phyloP scores from a whole-genome alignment of 1,284 basidiomycete genomes.

The Schizophyllum commune region DNA sequence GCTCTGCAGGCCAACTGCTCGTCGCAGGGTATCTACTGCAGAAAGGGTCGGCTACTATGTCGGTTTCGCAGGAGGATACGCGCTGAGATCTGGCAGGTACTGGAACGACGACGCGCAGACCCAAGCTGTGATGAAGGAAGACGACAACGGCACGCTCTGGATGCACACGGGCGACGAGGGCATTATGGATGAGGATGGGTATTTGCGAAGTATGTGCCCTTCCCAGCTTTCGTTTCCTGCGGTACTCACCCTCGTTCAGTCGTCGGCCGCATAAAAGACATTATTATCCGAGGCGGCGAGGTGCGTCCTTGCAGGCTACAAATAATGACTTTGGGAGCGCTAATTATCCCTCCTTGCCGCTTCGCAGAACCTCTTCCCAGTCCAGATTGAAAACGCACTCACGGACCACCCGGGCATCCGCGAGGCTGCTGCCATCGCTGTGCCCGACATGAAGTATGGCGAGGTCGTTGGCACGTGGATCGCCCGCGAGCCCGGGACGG shows the following conservation, averaged over 20 bases:
- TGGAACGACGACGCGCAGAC: constrained; percentile 75
- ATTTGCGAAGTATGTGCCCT: constrained; percentile 47
- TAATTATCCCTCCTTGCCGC: neutral
- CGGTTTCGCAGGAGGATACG: neutral
- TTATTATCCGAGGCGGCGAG: constrained; percentile 86
- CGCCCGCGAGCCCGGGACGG: constrained; percentile 36
- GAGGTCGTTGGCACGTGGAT: constrained; percentile 80
- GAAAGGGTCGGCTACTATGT: constrained; percentile 47
- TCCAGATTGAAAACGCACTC: constrained; percentile 77
- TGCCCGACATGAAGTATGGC: constrained; percentile 64
- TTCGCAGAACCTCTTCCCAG: constrained; percentile 73
- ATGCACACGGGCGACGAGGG: constrained; percentile 84
- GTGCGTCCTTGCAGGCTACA: constrained; percentile 23
- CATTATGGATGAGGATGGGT: constrained; percentile 78
- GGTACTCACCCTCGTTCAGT: constrained; percentile 32
- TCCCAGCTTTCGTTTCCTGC: too few relatives aligned
- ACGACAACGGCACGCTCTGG: constrained; percentile 58
- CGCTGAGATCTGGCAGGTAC: constrained; percentile 20
- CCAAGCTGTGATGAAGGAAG: constrained; percentile 45
- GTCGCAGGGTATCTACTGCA: constrained; percentile 73
- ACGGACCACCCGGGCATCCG: constrained; percentile 54
- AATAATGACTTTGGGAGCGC: neutral
- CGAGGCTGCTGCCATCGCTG: constrained; percentile 70
- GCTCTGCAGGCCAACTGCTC: constrained; percentile 66
- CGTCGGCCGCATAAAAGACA: constrained; percentile 75